Evolutionary conservation across 75 land plant genomes (phyloP).

Genomic region (Gnetum montanum): DNA sequence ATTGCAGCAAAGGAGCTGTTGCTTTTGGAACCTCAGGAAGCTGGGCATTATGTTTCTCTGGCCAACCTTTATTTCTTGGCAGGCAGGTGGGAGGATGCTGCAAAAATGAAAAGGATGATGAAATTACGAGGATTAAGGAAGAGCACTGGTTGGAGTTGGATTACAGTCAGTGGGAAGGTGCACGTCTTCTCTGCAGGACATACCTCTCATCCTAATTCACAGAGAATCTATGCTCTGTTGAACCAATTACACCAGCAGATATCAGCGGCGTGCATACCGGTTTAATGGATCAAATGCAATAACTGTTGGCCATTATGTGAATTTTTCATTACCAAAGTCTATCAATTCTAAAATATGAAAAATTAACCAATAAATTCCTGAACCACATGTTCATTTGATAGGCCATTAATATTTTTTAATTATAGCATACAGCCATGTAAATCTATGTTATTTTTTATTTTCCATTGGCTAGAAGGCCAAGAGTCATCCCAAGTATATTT

Average conservation of each 20-base stretch:
- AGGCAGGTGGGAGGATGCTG: slow-evolving; percentile 1
- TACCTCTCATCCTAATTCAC: slow-evolving; percentile 2
- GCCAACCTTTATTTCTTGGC: not conserved
- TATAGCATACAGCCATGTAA: too few species aligned
- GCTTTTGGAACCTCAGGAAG: not conserved
- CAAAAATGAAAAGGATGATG: not conserved
- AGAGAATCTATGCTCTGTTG: slow-evolving; percentile 7
- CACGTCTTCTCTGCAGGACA: slow-evolving; percentile 10
- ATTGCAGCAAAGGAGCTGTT: not conserved
- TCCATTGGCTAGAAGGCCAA: too few species aligned
- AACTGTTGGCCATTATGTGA: too few species aligned
- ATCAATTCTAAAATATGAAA: too few species aligned
- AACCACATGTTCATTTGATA: too few species aligned
- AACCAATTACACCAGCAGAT: not conserved
- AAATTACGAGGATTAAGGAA: not conserved
- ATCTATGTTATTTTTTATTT: too few species aligned
- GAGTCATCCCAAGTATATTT: too few species aligned
- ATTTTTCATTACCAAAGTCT: too few species aligned
- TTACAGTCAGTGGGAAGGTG: slow-evolving; percentile 2
- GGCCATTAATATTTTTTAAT: too few species aligned
- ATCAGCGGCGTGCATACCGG: too few species aligned
- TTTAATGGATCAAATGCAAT: too few species aligned
- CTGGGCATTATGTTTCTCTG: not conserved
- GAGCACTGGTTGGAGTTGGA: slow-evolving; percentile 5
- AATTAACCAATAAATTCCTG: too few species aligned